These are phyloP conservation scores for Fusarium nodosum DNA, from an alignment of 2,329 filamentous ascomycete genomes.

Conservation along the genomic window DNA sequence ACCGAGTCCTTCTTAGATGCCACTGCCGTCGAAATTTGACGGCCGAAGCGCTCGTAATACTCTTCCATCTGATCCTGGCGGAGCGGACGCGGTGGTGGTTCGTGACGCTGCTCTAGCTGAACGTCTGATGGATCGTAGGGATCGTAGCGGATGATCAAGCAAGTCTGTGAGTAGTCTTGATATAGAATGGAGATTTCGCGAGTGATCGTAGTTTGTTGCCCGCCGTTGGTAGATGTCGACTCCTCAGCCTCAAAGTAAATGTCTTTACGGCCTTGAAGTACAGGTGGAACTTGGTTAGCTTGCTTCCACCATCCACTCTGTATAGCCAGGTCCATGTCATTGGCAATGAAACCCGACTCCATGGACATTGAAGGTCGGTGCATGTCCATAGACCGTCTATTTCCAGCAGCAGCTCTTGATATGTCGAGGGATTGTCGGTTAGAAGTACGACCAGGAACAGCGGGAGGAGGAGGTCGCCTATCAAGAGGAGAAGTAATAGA, in stretches of 20 bases:
- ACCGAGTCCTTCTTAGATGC: constrained; percentile 80
- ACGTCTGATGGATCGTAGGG: constrained; percentile 79
- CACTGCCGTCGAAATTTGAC: constrained; percentile 79
- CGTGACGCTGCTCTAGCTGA: constrained; percentile 85
- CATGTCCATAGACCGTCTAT: constrained; percentile 78
- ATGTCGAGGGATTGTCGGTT: constrained; percentile 55
- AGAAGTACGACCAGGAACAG: constrained; percentile 46
- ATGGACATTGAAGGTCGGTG: constrained; percentile 78
- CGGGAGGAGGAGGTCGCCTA: constrained; percentile 60
- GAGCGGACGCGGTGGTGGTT: constrained; percentile 82
- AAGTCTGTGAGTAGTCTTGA: constrained; percentile 95
- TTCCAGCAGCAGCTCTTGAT: constrained; percentile 57
- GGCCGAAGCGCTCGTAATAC: constrained; percentile 84
- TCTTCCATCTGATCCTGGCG: constrained; percentile 95
- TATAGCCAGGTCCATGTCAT: constrained; percentile 83
- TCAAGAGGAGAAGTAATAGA: constrained; percentile 62
- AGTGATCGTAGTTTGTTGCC: constrained; percentile 77
- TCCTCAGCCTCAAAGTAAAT: constrained; percentile 87
- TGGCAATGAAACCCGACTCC: constrained; percentile 87
- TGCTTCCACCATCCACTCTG: constrained; percentile 90
- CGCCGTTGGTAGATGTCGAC: constrained; percentile 75
- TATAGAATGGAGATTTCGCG: constrained; percentile 91
- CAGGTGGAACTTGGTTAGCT: constrained; percentile 81
- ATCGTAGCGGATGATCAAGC: constrained; percentile 86
- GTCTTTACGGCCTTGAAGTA: constrained; percentile 85